Base-by-base conservation (phyloP, 1,284 basidiomycete species). In the Bjerkandera adusta region DNA sequence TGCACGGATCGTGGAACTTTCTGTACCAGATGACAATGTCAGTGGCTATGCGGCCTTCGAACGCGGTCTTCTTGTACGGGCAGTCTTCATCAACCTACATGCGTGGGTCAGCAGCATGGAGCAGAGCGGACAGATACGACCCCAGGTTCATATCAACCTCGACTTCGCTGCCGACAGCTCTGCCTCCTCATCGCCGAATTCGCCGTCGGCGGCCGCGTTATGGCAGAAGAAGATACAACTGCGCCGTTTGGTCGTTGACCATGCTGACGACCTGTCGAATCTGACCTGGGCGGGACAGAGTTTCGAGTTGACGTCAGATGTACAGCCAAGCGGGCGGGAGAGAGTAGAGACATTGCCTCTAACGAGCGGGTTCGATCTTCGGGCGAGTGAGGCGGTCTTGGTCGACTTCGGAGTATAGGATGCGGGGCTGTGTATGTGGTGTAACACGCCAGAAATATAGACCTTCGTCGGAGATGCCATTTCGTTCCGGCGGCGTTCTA, bases 1-100 rank as follows among this genome's bases (percentile, higher is more conserved):
- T 4, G 68, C 76, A 0, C 63, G 67, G 38, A 66, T 79, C 22
- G 64, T 71, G 15, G 83, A 89, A 60, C 64, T 89, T 13, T 39
- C 51, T 1, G 67, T 83, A 20, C 60, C 72, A 50, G 65, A 79
- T 51, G 50, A 69, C n/a, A 68, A 72, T 38, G 62, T 85, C 18
- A 67, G 81, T 4, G 84, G 79, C 27, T 86, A 86, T 57, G 83
- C 77, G 1, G 76, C 81, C 45, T 86, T 72, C 59, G 79, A 83
- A 53, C 48, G 59, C 16, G 65, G 61, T 5, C 49, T 26, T 5
- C 68, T 85, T 30, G 66, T 54, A 1, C 73, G 79, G 15, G 75
- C 75, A 3, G 65, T 83, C 0, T 69, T 88, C 43, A 72, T 85
- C 55, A 83, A 85, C 59, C 71, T 71, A 0, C 62, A 70, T 43